Percentiles rank a stretch among this genome's conserved stretches.
Evolutionary conservation across 2,329 filamentous ascomycete genomes (phyloP).

Genomic region (Malbranchea zuffiana): DNA sequence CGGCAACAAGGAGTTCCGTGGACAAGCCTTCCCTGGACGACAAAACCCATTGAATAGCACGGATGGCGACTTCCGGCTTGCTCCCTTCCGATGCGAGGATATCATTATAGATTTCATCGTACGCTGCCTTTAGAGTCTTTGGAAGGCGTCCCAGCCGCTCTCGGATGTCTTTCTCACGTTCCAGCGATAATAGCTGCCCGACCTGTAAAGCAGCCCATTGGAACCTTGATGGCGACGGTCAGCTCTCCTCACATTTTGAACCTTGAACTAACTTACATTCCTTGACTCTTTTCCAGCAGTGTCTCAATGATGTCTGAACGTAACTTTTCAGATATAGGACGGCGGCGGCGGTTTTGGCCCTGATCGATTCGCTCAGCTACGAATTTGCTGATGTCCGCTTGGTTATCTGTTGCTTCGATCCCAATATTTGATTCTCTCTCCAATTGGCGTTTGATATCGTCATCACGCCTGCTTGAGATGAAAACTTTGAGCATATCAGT

Average conservation of each 20-base stretch:
- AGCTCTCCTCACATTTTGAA: background rate
- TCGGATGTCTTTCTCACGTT: conserved; percentile 16
- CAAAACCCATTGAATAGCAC: conserved; percentile 21
- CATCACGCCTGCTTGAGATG: conserved; percentile 12
- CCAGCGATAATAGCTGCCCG: conserved; percentile 18
- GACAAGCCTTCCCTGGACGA: conserved; percentile 12
- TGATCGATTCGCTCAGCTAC: conserved; percentile 17
- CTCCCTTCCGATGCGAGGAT: conserved; percentile 13
- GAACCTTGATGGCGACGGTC: conserved; percentile 19
- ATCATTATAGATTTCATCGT: conserved; percentile 21
- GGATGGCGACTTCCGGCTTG: conserved; percentile 13
- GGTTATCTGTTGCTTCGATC: conserved; percentile 20
- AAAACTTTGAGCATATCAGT: conserved; percentile 5
- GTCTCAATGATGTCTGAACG: conserved; percentile 17
- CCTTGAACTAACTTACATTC: conserved; percentile 20
- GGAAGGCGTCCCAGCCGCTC: conserved; percentile 23
- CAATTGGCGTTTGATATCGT: conserved; percentile 10
- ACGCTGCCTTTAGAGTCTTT: conserved; percentile 19
- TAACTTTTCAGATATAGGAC: conserved; percentile 13
- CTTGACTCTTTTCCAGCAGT: conserved; percentile 17
- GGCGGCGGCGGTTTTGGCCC: conserved; percentile 11
- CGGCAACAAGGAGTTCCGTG: conserved; percentile 12
- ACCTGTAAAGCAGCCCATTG: conserved; percentile 26
- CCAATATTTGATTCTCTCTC: conserved; percentile 8
- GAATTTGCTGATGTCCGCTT: conserved; percentile 22